Evolutionary conservation across 805 yeast genomes (phyloP).

Genomic region (Kregervanrija pseudodelftensis): DNA sequence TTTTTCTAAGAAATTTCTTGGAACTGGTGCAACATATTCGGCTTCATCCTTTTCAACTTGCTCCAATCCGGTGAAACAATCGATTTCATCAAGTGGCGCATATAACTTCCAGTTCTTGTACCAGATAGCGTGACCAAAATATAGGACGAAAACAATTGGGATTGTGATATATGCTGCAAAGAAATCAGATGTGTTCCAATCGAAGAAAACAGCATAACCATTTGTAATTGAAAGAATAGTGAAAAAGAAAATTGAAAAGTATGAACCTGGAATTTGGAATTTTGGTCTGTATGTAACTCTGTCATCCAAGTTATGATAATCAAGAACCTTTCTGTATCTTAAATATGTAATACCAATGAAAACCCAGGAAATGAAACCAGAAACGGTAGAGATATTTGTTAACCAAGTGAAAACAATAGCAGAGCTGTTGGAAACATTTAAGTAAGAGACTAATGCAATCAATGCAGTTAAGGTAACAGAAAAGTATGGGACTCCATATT

Average conservation of each 20-base stretch:
- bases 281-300: slow-evolving; percentile 52
- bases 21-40: slow-evolving; percentile 29
- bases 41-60: slow-evolving; percentile 50
- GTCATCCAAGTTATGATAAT: slow-evolving; percentile 42
- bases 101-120: slow-evolving; percentile 38
- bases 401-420: slow-evolving; percentile 57
- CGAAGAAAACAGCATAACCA: slow-evolving; percentile 62
- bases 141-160: slow-evolving; percentile 47
- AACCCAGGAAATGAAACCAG: slow-evolving; percentile 63
- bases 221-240: slow-evolving; percentile 56
- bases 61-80: slow-evolving; percentile 52
- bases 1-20: slow-evolving; percentile 35
- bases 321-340: slow-evolving; percentile 60
- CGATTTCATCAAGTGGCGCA: slow-evolving; percentile 50
- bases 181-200: slow-evolving; percentile 49
- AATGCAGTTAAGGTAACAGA: slow-evolving; percentile 35
- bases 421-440: slow-evolving; percentile 48
- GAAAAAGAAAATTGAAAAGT: slow-evolving; percentile 40
- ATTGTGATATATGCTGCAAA: slow-evolving; percentile 68
- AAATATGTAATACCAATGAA: slow-evolving; percentile 45
- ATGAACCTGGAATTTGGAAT: slow-evolving; percentile 53
- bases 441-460: slow-evolving; percentile 42
- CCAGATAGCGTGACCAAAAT: slow-evolving; percentile 50
- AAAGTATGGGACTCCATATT: slow-evolving; percentile 51
- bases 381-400: slow-evolving; percentile 55